These are phyloP conservation scores for Barnettozyma hawaiiensis DNA, from an alignment of 1,139 yeast species.

Conservation along the genomic window DNA sequence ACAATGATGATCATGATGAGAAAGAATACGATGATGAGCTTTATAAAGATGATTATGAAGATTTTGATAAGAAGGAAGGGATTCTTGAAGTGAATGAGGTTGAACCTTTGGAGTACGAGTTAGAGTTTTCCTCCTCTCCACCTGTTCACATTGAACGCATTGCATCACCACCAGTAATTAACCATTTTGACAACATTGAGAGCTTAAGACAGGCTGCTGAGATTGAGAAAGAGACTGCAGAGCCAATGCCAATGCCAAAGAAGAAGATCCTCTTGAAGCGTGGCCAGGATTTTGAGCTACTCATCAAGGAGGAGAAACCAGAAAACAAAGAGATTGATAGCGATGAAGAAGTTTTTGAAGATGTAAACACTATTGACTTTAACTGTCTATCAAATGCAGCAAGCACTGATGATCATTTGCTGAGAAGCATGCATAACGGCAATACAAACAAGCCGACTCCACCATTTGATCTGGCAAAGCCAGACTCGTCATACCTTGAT, in stretches of 20 bases:
- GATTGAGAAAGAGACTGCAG: neutral
- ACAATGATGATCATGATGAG: neutral
- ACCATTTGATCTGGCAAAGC: conserved; percentile 1
- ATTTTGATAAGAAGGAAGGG: conserved; percentile 5
- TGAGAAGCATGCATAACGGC: conserved; percentile 3
- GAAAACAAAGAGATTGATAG: conserved; percentile 5
- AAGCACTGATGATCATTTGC: neutral
- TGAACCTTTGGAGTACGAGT: conserved; percentile 9
- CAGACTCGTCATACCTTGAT: conserved; percentile 2
- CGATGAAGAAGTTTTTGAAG: conserved; percentile 10
- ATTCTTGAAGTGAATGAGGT: conserved; percentile 13
- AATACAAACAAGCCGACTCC: neutral
- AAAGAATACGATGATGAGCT: neutral
- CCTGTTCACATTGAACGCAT: neutral
- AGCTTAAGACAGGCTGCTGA: conserved; percentile 22
- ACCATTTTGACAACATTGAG: conserved; percentile 28
- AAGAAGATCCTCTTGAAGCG: conserved; percentile 30
- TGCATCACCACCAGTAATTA: conserved; percentile 5
- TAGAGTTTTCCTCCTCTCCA: neutral
- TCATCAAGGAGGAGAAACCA: conserved; percentile 4
- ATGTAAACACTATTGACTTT: conserved; percentile 7
- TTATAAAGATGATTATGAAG: neutral
- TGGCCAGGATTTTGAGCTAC: conserved; percentile 26
- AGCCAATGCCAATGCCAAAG: conserved; percentile 15
- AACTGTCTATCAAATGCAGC: neutral